phyloP scores from a whole-genome alignment of 2,329 filamentous ascomycete genomes.

The Nothopassalora personata region DNA sequence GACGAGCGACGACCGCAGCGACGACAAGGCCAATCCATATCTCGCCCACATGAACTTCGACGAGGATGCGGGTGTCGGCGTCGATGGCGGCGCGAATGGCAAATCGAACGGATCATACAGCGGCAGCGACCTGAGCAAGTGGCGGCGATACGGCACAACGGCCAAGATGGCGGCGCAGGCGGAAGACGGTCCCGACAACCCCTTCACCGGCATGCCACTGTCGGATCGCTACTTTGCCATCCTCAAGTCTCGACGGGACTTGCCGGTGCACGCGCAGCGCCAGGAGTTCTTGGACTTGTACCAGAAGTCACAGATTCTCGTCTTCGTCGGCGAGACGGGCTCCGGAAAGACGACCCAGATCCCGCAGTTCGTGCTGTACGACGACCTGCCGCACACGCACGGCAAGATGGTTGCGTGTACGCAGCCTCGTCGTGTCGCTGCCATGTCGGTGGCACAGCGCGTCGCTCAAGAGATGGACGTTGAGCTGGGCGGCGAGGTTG shows the following conservation, averaged over 20 bases:
- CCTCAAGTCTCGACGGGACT: slow-evolving; percentile 71
- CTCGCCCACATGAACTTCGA: slow-evolving; percentile 75
- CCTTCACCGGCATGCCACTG: slow-evolving; percentile 74
- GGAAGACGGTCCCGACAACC: slow-evolving; percentile 77
- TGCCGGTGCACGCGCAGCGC: slow-evolving; percentile 90
- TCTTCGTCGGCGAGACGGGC: slow-evolving; percentile 98
- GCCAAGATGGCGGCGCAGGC: slow-evolving; percentile 64
- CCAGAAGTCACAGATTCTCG: slow-evolving; percentile 89
- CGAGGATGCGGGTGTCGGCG: slow-evolving; percentile 29
- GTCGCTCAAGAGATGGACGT: slow-evolving; percentile 97
- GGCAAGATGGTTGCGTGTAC: slow-evolving; percentile 94
- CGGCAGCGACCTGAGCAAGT: slow-evolving; percentile 48
- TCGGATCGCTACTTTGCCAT: slow-evolving; percentile 87
- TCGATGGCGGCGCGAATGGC: slow-evolving; percentile 28
- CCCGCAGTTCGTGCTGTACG: slow-evolving; percentile 94
- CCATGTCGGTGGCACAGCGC: slow-evolving; percentile 98
- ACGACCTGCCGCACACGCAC: slow-evolving; percentile 82
- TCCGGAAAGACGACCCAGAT: slow-evolving; percentile 99
- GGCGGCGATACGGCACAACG: slow-evolving; percentile 77
- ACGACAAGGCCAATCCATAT: slow-evolving; percentile 71
- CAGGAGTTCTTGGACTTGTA: slow-evolving; percentile 89
- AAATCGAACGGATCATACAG: slow-evolving; percentile 16
- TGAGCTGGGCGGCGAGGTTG: slow-evolving; percentile 84
- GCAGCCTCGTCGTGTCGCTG: slow-evolving; percentile 92
- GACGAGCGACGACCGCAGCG: slow-evolving; percentile 52